Percentiles rank a stretch among this genome's conserved stretches.
phyloP scores from a whole-genome alignment of 2,329 filamentous ascomycete genomes.

The Fusarium ambrosium region DNA sequence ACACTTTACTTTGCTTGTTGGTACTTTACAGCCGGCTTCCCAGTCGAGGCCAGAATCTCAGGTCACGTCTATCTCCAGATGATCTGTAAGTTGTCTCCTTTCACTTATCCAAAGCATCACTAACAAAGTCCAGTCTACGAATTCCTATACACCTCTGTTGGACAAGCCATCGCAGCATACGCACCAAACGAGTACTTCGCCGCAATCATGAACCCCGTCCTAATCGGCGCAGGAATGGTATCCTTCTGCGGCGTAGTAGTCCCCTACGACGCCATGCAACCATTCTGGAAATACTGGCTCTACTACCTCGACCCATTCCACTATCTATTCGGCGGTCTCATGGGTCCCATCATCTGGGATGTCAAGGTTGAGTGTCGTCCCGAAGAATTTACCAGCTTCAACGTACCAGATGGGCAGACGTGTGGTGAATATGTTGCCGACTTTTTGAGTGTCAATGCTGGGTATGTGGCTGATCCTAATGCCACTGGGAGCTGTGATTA shows the following conservation, averaged over 20 bases:
- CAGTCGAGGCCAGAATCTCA: slow-evolving; percentile 54
- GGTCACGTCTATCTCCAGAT: slow-evolving; percentile 62
- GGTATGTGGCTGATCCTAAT: slow-evolving; percentile 25
- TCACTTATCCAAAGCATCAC: background rate
- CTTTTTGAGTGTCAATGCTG: slow-evolving; percentile 24
- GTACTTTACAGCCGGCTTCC: slow-evolving; percentile 58
- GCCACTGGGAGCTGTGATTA: slow-evolving; percentile 30
- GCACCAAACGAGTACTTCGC: slow-evolving; percentile 9
- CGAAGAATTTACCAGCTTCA: slow-evolving; percentile 45
- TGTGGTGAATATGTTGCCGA: slow-evolving; percentile 39
- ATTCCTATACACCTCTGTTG: slow-evolving; percentile 52
- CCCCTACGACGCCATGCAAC: slow-evolving; percentile 38
- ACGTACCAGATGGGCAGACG: slow-evolving; percentile 11
- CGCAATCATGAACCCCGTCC: slow-evolving; percentile 6
- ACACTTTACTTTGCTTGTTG: slow-evolving; percentile 62
- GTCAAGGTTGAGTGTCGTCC: slow-evolving; percentile 53
- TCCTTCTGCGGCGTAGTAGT: slow-evolving; percentile 46
- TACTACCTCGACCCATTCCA: slow-evolving; percentile 60
- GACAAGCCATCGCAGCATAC: slow-evolving; percentile 14
- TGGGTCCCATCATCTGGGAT: slow-evolving; percentile 55
- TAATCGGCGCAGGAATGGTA: slow-evolving; percentile 20
- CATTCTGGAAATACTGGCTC: slow-evolving; percentile 51
- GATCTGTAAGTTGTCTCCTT: slow-evolving; percentile 55
- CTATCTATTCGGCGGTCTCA: slow-evolving; percentile 56
- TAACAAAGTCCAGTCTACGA: slow-evolving; percentile 54